Conservation (phyloP, 257 asterid genomes). For the Misopates orontium region DNA sequence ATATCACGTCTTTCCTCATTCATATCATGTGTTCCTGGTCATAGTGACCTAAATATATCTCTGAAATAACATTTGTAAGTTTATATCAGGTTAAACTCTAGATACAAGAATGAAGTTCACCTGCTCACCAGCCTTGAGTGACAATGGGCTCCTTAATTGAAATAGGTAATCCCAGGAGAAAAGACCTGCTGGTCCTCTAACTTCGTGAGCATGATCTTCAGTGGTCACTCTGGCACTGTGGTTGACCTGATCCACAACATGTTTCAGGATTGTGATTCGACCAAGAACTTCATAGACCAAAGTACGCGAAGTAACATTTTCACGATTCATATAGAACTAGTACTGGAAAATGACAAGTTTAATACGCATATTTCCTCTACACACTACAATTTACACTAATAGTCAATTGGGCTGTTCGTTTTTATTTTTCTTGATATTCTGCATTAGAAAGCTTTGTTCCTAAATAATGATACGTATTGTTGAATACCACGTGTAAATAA, state of each 20-base stretch:
- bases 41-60: background rate
- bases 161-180: conserved; percentile 88
- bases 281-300: conserved; percentile 1
- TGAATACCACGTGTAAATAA: too few relatives aligned
- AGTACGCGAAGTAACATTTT: background rate
- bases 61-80: background rate
- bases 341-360: conserved; percentile 1
- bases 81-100: background rate
- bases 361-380: background rate
- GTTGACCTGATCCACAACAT: conserved; percentile 55
- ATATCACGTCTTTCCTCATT: too few relatives aligned
- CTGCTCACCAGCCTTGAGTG: conserved; percentile 91
- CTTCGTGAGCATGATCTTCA: conserved; percentile 91
- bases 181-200: conserved; percentile 86
- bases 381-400: too few relatives aligned
- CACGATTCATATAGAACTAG: background rate
- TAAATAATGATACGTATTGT: background rate
- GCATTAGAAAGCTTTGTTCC: background rate
- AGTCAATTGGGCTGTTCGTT: too few relatives aligned
- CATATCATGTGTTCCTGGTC: too few relatives aligned
- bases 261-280: conserved; percentile 20
- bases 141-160: conserved; percentile 72
- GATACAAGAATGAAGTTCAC: conserved; percentile 37
- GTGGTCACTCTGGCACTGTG: conserved; percentile 76
- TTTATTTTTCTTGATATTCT: background rate